phyloP scores from a whole-genome alignment of 2,329 filamentous ascomycete genomes.

The Aspergillus clavatus region DNA sequence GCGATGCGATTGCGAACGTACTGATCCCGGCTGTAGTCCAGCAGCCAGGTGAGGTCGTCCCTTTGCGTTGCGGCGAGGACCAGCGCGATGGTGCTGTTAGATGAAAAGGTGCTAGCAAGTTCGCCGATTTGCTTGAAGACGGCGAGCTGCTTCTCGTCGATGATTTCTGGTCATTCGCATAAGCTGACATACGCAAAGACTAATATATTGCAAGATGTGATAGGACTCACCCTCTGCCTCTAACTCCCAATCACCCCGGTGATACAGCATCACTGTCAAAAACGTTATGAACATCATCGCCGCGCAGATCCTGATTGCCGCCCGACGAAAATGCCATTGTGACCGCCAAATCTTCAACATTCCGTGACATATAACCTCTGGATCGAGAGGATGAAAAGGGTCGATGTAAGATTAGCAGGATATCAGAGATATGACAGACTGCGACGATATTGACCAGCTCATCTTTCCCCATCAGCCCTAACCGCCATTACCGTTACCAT shows the following conservation, averaged over 20 bases:
- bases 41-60: conserved; percentile 19
- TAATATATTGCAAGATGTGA: neutral
- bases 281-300: conserved; percentile 13
- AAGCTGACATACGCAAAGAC: no score
- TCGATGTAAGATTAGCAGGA: no score
- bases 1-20: conserved; percentile 1
- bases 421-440: no score
- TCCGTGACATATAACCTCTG: no score
- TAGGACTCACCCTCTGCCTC: neutral
- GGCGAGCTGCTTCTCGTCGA: conserved; percentile 7
- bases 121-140: conserved; percentile 15
- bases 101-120: conserved; percentile 13
- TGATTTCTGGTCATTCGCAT: conserved; percentile 1
- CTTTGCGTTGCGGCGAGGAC: conserved; percentile 15
- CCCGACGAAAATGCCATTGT: conserved; percentile 17
- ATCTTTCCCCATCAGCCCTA: no score
- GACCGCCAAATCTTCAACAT: conserved; percentile 17
- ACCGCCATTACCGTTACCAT: no score
- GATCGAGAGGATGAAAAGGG: no score
- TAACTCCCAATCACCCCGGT: conserved; percentile 5
- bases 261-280: conserved; percentile 10
- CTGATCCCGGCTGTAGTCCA: conserved; percentile 19
- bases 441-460: no score
- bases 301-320: conserved; percentile 11
- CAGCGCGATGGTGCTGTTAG: conserved; percentile 12